phyloP scores from a whole-genome alignment of 768 basidiomycete species.

The Pleurotus djamor region DNA sequence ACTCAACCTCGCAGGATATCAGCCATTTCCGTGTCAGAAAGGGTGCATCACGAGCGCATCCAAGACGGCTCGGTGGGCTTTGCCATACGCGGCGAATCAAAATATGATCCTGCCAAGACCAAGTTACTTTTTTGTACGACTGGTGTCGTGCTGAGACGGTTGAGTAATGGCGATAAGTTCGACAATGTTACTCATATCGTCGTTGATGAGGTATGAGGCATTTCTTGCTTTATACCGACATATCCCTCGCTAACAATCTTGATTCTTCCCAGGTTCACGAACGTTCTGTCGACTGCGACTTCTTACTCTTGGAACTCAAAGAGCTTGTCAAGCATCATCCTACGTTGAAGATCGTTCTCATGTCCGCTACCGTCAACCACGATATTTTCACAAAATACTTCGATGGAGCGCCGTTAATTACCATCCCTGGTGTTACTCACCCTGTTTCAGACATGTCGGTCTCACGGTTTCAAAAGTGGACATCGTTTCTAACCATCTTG shows the following conservation, averaged over 20 bases:
- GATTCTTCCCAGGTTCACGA: constrained; percentile 73
- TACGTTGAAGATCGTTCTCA: constrained; percentile 77
- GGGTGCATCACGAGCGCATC: constrained; percentile 79
- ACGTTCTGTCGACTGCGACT: constrained; percentile 87
- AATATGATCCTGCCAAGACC: constrained; percentile 53
- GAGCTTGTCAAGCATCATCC: constrained; percentile 66
- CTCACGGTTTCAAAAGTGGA: background rate
- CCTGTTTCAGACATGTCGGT: constrained; percentile 75
- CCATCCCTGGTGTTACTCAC: constrained; percentile 80
- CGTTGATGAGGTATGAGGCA: constrained; percentile 76
- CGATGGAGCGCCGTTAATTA: constrained; percentile 71
- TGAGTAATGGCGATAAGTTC: constrained; percentile 73
- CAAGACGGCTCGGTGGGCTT: constrained; percentile 85
- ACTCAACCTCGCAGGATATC: constrained; percentile 91
- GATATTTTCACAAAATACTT: constrained; percentile 85
- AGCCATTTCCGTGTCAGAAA: constrained; percentile 84
- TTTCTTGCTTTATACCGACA: background rate
- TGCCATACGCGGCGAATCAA: constrained; percentile 85
- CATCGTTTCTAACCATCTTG: background rate
- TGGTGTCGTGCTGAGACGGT: constrained; percentile 82
- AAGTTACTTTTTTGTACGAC: constrained; percentile 91
- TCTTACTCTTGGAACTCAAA: constrained; percentile 81
- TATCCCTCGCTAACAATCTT: background rate
- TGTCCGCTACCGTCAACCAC: constrained; percentile 96
- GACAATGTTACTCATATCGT: constrained; percentile 78